Base-by-base conservation (phyloP, 169 alveolate genomes). In the Condylostoma magnum region DNA sequence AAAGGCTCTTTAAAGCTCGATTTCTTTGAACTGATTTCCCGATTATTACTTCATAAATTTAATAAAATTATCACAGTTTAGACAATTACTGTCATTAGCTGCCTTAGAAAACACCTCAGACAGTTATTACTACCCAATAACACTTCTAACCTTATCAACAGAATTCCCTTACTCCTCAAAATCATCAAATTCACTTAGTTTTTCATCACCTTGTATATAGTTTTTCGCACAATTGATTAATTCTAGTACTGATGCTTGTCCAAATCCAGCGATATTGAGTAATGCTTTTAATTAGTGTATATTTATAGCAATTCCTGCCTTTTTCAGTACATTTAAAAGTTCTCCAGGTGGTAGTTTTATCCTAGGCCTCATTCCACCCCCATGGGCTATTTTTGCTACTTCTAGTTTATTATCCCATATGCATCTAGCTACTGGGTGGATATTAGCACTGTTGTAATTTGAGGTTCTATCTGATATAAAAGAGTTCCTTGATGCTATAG, bases 281-380 rank as follows among this genome's bases (percentile, higher is more conserved):
- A 60, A n/a, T 18, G 71, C 71, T 60, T 60, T 60, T 1, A 60
- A 38, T 34, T 60, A 55, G 43, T 60, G 71, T 2, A 60, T 60
- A 33, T 60, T 60, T 1, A 60, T n/a, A 60, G 54, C 30, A 15
- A 60, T 15, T 1, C 57, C 71, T 18, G 71, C 57, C 3, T 60
- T 60, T 60, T 41, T 60, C 18, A 60, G 58, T 10, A 60, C 12
- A 22, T 34, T 22, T 18, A 60, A 4, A 12, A 60, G 31, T 3
- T 60, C 56, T 1, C 56, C 18, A 1, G 71, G 46, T 8, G 57
- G 8, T 12, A 10, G n/a, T 8, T 18, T 8, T 15, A 60, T 55
- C 20, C 71, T n/a, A 10, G 71, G 71, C 28, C 71, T 15, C 71
- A 60, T 60, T n/a, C 71, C 71, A 18, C 56, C 56, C 2, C n/a